These are phyloP conservation scores for Buddleja alternifolia DNA, from an alignment of 257 asterid species.

Conservation along the genomic window DNA sequence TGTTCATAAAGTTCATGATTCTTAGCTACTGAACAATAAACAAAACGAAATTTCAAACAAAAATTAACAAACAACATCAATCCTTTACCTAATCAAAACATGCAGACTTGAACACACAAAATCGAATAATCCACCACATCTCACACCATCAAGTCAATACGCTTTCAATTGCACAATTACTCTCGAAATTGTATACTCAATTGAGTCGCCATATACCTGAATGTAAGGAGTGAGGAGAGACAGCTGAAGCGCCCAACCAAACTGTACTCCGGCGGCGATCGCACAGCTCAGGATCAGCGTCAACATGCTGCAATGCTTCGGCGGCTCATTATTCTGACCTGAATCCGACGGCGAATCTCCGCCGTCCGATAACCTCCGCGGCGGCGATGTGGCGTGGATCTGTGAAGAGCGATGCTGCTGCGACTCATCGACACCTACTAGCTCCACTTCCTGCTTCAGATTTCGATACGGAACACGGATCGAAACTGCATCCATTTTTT, in stretches of 20 bases:
- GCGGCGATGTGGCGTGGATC: constrained; percentile 51
- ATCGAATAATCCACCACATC: constrained; percentile 15
- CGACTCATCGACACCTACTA: constrained; percentile 60
- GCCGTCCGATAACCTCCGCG: constrained; percentile 40
- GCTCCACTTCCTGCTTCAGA: constrained; percentile 85
- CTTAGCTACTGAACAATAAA: too few species aligned
- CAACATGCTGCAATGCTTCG: constrained; percentile 49
- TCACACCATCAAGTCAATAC: neutral
- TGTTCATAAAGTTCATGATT: constrained; percentile 4
- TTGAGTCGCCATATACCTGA: constrained; percentile 56
- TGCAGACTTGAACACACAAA: neutral
- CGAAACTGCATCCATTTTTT: constrained; percentile 80
- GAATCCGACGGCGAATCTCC: constrained; percentile 42
- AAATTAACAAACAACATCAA: constrained; percentile 5
- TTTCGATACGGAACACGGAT: constrained; percentile 80
- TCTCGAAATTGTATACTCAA: neutral
- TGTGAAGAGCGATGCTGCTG: constrained; percentile 47
- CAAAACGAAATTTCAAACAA: too few species aligned
- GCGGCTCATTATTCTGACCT: constrained; percentile 37
- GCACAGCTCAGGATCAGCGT: constrained; percentile 84
- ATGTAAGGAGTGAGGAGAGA: constrained; percentile 97
- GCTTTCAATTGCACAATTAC: constrained; percentile 4
- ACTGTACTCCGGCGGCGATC: constrained; percentile 99
- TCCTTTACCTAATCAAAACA: constrained; percentile 23
- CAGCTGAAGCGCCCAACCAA: constrained; percentile 99